Evolutionary conservation across 169 alveolate species (phyloP).

Genomic region (Theileria annulata): DNA sequence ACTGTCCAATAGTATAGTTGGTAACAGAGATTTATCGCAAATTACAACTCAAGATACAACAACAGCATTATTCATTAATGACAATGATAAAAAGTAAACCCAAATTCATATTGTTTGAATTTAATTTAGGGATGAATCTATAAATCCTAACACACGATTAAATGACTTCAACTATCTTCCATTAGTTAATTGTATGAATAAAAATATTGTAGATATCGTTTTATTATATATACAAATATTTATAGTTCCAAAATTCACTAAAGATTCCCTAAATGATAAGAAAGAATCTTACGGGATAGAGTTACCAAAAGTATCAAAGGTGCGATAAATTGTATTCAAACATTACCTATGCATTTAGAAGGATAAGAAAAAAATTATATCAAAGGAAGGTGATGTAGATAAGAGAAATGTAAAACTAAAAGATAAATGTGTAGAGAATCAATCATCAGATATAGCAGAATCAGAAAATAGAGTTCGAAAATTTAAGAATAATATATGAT

Average conservation of each 20-base stretch:
- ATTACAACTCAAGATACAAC: constrained; percentile 21
- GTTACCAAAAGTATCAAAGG: neutral
- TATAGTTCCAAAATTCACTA: constrained; percentile 44
- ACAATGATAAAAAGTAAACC: constrained; percentile 16
- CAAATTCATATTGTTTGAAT: neutral
- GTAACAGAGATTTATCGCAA: constrained; percentile 18
- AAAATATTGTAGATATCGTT: neutral
- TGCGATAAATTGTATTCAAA: constrained; percentile 3
- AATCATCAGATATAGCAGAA: neutral
- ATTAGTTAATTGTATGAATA: constrained; percentile 29
- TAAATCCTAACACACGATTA: constrained; percentile 11
- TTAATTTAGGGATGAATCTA: constrained; percentile 12
- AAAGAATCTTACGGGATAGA: neutral
- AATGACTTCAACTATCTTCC: constrained; percentile 18
- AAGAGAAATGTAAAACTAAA: constrained; percentile 2
- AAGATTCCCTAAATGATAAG: constrained; percentile 31
- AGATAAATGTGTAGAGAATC: neutral
- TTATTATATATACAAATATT: constrained; percentile 27
- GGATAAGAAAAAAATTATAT: constrained; percentile 49
- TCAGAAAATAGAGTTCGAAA: neutral
- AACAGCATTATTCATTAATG: constrained; percentile 7
- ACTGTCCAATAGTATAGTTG: neutral
- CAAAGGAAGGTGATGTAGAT: constrained; percentile 23
- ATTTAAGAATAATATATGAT: neutral
- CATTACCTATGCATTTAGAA: constrained; percentile 26